Conservation (phyloP, 1,284 basidiomycete genomes). For the Pulveroboletus sp. region DNA sequence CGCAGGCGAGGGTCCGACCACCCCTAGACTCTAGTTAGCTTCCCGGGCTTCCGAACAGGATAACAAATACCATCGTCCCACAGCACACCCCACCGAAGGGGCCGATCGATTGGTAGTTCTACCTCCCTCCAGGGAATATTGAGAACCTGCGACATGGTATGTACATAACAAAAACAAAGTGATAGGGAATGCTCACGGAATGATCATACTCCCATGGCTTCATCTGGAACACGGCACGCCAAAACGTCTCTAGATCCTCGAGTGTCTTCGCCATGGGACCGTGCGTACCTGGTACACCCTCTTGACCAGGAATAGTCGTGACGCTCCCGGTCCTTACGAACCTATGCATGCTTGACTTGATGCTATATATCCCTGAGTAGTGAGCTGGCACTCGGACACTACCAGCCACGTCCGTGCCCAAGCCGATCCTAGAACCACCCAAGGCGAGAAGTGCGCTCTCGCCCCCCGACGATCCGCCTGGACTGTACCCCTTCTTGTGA, state of each 20-base stretch:
- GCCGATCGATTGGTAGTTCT: slow-evolving; percentile 49
- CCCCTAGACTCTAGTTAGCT: slow-evolving; percentile 21
- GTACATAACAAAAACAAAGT: neutral
- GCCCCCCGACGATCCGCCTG: slow-evolving; percentile 51
- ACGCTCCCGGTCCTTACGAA: slow-evolving; percentile 36
- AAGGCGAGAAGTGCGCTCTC: slow-evolving; percentile 48
- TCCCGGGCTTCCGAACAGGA: neutral
- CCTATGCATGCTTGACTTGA: slow-evolving; percentile 49
- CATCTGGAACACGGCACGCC: slow-evolving; percentile 40
- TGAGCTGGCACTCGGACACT: slow-evolving; percentile 55
- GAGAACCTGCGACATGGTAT: slow-evolving; percentile 40
- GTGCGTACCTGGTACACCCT: slow-evolving; percentile 41
- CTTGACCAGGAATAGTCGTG: slow-evolving; percentile 41
- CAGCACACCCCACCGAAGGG: slow-evolving; percentile 58
- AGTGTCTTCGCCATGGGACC: slow-evolving; percentile 54
- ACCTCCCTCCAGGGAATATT: slow-evolving; percentile 55
- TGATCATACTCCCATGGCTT: slow-evolving; percentile 39
- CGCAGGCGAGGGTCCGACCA: slow-evolving; percentile 32
- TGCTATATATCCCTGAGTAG: slow-evolving; percentile 52
- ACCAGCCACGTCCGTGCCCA: slow-evolving; percentile 51
- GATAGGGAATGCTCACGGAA: slow-evolving; percentile 22
- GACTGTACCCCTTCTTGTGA: slow-evolving; percentile 41
- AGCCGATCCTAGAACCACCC: slow-evolving; percentile 49
- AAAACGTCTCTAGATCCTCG: slow-evolving; percentile 47
- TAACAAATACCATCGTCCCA: slow-evolving; percentile 50